Base-by-base conservation (phyloP, 257 asterid species). In the Solanum clarkiae region DNA sequence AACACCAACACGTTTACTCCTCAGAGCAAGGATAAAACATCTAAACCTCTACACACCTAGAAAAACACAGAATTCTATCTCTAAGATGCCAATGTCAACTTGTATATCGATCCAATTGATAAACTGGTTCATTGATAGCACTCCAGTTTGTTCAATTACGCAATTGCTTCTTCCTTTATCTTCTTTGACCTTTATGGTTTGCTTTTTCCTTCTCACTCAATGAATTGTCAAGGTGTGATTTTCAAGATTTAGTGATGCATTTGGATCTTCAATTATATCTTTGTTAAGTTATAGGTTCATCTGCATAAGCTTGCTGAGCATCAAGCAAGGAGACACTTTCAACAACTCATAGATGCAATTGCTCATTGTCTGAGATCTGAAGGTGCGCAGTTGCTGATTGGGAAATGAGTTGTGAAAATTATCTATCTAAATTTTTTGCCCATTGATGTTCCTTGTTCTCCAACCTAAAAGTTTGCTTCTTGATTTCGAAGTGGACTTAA, bases 401-500 rank as follows among this genome's bases (percentile, higher is more conserved):
- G 86, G 81, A 81, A 29, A 87, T 75, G 75, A 40, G 74, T 79
- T 54, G 82, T 66, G 49, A 44, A 68, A 22, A 49, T 51, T 65
- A 63, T 59, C 42, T 24, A 40, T 47, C 87, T 17, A 4, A 77
- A 77, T 17, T 17, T 14, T 26, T 77, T 26, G 16, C 26, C 82
- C 56, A 70, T 83, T 83, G 22, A 60, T 74, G 80, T 88, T 60
- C 83, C 83, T 83, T 80, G 82, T 83, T 88, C 59, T 70, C 79
- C 87, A 96, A 98, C 98, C 99, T 85, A 97, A 96, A 91, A 96
- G 95, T 88, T 91, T 96, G 90, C 99, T 96, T 87, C 95, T 96
- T 88, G 98, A 96, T 92, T 90, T 93, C 90, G 65, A 88, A 86
- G 97, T 92, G 81, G 95, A 92, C 90, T 90, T 96, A 92, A 96